Conservation (phyloP, 257 asterid genomes). For the Paraleonurus japonicus region DNA sequence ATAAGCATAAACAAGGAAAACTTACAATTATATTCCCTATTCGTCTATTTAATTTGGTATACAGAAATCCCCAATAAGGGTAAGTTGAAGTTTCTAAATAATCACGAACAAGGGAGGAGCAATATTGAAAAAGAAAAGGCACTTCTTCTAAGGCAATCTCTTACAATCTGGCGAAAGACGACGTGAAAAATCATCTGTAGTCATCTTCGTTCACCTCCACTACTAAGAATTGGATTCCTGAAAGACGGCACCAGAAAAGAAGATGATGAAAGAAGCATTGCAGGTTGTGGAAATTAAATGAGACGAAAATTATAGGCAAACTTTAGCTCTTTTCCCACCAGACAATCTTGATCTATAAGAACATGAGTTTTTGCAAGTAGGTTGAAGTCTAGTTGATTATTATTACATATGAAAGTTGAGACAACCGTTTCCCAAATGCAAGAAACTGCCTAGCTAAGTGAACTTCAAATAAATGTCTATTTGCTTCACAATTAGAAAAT, state of each 20-base stretch:
- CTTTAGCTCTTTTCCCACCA: neutral
- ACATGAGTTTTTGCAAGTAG: neutral
- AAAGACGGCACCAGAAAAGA: neutral
- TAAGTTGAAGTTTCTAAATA: slow-evolving; percentile 4
- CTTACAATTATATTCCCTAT: slow-evolving; percentile 6
- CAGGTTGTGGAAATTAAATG: too few relatives aligned
- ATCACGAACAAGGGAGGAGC: neutral
- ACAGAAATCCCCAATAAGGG: slow-evolving; percentile 15
- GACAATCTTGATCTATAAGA: neutral
- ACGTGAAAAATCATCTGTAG: neutral
- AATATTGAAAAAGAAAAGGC: neutral
- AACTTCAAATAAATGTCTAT: neutral
- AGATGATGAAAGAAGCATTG: neutral
- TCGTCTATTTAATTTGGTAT: slow-evolving; percentile 16
- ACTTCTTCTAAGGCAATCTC: slow-evolving; percentile 16
- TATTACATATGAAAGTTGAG: neutral
- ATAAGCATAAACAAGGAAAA: too few relatives aligned
- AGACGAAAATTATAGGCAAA: too few relatives aligned
- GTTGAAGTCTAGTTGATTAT: neutral
- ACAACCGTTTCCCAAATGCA: slow-evolving; percentile 1
- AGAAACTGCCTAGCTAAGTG: neutral
- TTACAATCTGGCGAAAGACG: slow-evolving; percentile 15
- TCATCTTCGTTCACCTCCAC: neutral
- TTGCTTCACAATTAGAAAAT: neutral
- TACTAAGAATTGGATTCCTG: neutral